Evolutionary conservation across 352 stramenopile genomes (phyloP).

Genomic region (Phytophthora podocarpi): DNA sequence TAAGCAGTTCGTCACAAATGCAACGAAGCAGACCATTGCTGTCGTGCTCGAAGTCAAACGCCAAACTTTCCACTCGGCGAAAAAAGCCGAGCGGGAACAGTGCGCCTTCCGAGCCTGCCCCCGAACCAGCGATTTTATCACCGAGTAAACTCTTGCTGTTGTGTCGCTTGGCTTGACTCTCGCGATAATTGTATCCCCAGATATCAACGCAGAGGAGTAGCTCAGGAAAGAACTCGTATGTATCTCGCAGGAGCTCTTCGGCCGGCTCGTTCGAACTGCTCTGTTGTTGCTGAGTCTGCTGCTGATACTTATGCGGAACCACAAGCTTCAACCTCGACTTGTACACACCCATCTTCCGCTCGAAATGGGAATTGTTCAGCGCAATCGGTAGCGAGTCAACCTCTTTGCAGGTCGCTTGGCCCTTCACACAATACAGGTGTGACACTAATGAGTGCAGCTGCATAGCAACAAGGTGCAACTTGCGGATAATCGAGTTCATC

Average conservation of each 20-base stretch:
- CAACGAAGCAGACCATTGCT: constrained; percentile 56
- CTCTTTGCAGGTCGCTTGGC: constrained; percentile 52
- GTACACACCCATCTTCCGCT: constrained; percentile 79
- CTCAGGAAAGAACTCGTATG: constrained; percentile 74
- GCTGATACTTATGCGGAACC: constrained; percentile 50
- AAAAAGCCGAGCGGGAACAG: constrained; percentile 57
- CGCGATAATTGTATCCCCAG: constrained; percentile 59
- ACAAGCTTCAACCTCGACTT: constrained; percentile 73
- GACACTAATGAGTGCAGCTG: constrained; percentile 76
- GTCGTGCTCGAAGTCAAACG: constrained; percentile 76
- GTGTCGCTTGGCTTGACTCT: constrained; percentile 35
- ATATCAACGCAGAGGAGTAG: constrained; percentile 70
- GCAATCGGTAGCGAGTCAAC: constrained; percentile 60
- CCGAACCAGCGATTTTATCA: constrained; percentile 4
- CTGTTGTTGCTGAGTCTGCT: constrained; percentile 36
- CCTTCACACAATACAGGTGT: constrained; percentile 72
- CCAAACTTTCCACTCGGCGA: constrained; percentile 37
- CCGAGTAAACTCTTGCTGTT: constrained; percentile 11
- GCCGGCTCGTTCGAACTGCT: constrained; percentile 18
- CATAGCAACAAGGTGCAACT: constrained; percentile 77
- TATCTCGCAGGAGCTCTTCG: constrained; percentile 65
- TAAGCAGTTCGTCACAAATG: constrained; percentile 79
- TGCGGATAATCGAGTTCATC: constrained; percentile 83
- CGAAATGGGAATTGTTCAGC: constrained; percentile 75
- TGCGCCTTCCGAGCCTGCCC: constrained; percentile 3